Evolutionary conservation across 129 eudicot species (phyloP).

Genomic region (Saposhnikovia divaricata): DNA sequence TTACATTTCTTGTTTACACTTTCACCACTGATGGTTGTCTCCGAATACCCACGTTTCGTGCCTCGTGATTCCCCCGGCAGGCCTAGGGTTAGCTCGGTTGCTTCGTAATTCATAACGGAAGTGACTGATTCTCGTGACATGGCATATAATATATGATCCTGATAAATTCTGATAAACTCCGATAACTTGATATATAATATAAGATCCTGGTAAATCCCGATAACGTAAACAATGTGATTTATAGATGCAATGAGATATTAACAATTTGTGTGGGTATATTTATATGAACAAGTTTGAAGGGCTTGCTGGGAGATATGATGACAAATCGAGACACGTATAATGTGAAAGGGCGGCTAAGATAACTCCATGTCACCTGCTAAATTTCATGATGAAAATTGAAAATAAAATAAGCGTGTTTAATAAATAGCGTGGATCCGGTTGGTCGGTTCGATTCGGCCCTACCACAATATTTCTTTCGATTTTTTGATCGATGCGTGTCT

Average conservation of each 20-base stretch:
- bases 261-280: not conserved
- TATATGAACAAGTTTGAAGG: not conserved
- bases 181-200: too few relatives aligned
- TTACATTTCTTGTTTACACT: not conserved
- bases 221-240: not conserved
- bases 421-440: not conserved
- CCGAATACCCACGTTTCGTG: slow-evolving; percentile 40
- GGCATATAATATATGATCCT: not conserved
- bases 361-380: not conserved
- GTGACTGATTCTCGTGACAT: slow-evolving; percentile 26
- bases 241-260: not conserved
- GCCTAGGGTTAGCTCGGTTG: slow-evolving; percentile 75
- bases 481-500: not conserved
- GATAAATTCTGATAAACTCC: not conserved
- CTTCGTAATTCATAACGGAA: slow-evolving; percentile 34
- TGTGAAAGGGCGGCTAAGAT: not conserved
- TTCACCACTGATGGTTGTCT: not conserved
- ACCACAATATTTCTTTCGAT: not conserved
- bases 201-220: not conserved
- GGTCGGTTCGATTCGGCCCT: not conserved
- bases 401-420: not conserved
- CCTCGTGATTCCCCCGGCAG: slow-evolving; percentile 49
- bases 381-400: not conserved
- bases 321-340: not conserved
- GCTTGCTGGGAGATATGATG: not conserved